Conservation (phyloP, 805 yeast genomes). For the Kuraishia piskuri region DNA sequence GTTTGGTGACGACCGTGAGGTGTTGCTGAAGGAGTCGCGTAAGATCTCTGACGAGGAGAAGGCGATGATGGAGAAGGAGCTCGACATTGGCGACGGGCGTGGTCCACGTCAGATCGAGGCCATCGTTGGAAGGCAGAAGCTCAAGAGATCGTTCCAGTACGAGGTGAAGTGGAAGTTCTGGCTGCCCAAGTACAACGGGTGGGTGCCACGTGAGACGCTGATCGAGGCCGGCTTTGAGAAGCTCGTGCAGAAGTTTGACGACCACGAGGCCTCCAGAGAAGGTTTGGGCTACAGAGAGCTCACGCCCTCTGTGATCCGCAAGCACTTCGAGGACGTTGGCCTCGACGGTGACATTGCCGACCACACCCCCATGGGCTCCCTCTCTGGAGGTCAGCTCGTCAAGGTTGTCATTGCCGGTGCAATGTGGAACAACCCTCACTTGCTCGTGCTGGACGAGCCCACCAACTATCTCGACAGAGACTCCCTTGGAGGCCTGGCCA, state of each 20-base stretch:
- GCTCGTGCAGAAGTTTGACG: constrained; percentile 93
- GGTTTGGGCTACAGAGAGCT: constrained; percentile 97
- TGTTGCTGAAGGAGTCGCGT: constrained; percentile 86
- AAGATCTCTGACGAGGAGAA: constrained; percentile 73
- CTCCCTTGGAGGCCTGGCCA: constrained; percentile 93
- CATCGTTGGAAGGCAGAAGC: constrained; percentile 92
- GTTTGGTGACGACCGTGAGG: constrained; percentile 98
- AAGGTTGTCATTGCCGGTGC: constrained; percentile 96
- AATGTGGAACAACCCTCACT: constrained; percentile 95
- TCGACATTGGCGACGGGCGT: constrained; percentile 79
- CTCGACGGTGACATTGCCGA: constrained; percentile 97
- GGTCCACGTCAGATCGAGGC: constrained; percentile 90
- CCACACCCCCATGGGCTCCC: constrained; percentile 92
- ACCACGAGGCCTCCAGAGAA: constrained; percentile 98
- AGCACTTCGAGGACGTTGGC: constrained; percentile 96
- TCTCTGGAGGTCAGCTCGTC: constrained; percentile 99
- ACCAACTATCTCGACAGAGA: constrained; percentile 99
- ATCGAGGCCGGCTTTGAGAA: constrained; percentile 81
- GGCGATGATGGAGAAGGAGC: constrained; percentile 65
- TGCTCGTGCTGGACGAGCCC: constrained; percentile 91
- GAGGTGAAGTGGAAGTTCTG: constrained; percentile 91
- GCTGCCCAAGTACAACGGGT: constrained; percentile 88
- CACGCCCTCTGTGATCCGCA: constrained; percentile 83
- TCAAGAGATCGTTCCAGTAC: constrained; percentile 94
- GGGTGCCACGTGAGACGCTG: constrained; percentile 81